phyloP scores from a whole-genome alignment of 2,329 filamentous ascomycete genomes.

The Penicillium sp. region DNA sequence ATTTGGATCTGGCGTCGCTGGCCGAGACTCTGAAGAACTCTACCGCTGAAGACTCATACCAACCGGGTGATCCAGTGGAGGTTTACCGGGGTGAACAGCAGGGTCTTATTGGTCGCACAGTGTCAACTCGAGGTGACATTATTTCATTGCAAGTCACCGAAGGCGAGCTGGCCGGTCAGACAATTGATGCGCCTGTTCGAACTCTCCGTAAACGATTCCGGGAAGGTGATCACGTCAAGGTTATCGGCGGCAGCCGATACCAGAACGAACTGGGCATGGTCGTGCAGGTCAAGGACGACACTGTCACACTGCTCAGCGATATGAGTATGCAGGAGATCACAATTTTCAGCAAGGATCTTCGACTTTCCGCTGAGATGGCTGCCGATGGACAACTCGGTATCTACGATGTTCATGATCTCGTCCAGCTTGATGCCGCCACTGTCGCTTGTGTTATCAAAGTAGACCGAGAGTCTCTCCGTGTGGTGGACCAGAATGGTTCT shows the following conservation, averaged over 20 bases:
- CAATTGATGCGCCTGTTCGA: conserved; percentile 89
- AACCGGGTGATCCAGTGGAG: conserved; percentile 93
- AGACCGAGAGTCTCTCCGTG: conserved; percentile 84
- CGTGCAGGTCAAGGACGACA: conserved; percentile 87
- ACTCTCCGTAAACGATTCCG: conserved; percentile 89
- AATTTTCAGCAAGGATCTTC: conserved; percentile 94
- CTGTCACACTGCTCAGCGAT: conserved; percentile 89
- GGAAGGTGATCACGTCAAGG: conserved; percentile 95
- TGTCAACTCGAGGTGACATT: conserved; percentile 86
- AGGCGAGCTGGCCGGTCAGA: conserved; percentile 77
- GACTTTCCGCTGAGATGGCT: conserved; percentile 88
- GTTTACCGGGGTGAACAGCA: conserved; percentile 95
- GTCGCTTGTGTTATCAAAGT: conserved; percentile 94
- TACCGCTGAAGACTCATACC: conserved; percentile 76
- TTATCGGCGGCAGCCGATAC: conserved; percentile 92
- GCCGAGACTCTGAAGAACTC: conserved; percentile 86
- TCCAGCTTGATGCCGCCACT: conserved; percentile 88
- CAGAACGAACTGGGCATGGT: conserved; percentile 96
- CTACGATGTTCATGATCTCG: conserved; percentile 88
- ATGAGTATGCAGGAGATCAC: conserved; percentile 92
- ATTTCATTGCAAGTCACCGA: conserved; percentile 83
- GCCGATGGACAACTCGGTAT: conserved; percentile 79
- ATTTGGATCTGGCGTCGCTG: conserved; percentile 85
- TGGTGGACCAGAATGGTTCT: conserved; percentile 87
- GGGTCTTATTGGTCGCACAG: conserved; percentile 81